Percentiles rank a stretch among this genome's conserved stretches.
These are phyloP conservation scores for Ettlia oleoabundans DNA, from an alignment of 139 green algal genomes.

Conservation along the genomic window DNA sequence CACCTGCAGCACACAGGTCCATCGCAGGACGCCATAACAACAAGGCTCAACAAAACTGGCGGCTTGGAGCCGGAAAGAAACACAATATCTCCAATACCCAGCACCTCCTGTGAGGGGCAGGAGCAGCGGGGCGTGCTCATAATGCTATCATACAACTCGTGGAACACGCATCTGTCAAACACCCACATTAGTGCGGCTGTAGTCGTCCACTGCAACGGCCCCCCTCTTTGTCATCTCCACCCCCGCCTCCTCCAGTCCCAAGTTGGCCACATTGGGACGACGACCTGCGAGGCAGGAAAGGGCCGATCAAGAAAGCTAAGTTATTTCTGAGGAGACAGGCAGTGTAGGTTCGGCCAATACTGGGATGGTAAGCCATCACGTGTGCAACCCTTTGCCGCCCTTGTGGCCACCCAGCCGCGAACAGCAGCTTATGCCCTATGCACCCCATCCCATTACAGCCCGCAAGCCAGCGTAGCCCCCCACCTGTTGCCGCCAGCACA, in stretches of 20 bases:
- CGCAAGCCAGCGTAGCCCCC: not conserved
- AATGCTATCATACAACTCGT: no score
- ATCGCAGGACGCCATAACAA: not conserved
- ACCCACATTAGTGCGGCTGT: conserved; percentile 73
- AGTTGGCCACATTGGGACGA: conserved; percentile 38
- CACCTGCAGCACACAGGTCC: conserved; percentile 44
- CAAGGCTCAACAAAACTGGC: not conserved
- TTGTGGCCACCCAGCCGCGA: no score
- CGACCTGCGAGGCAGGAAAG: conserved; percentile 7
- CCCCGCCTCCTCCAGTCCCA: conserved; percentile 60
- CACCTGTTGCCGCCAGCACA: conserved; percentile 40
- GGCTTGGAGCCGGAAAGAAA: not conserved
- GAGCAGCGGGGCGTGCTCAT: no score
- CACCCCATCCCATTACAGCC: no score
- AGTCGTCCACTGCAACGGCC: conserved; percentile 89
- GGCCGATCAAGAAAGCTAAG: not conserved
- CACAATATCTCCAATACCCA: no score
- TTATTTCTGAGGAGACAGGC: not conserved
- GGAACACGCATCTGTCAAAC: no score
- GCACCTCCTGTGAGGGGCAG: no score
- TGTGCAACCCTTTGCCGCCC: no score
- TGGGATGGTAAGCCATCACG: no score
- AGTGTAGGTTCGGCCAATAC: no score
- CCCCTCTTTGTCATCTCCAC: conserved; percentile 67
- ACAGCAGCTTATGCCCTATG: no score